Percentiles rank a stretch among this genome's conserved stretches.
phyloP scores from a whole-genome alignment of 139 green algal species.

The Pseudopediastrum boryanum region DNA sequence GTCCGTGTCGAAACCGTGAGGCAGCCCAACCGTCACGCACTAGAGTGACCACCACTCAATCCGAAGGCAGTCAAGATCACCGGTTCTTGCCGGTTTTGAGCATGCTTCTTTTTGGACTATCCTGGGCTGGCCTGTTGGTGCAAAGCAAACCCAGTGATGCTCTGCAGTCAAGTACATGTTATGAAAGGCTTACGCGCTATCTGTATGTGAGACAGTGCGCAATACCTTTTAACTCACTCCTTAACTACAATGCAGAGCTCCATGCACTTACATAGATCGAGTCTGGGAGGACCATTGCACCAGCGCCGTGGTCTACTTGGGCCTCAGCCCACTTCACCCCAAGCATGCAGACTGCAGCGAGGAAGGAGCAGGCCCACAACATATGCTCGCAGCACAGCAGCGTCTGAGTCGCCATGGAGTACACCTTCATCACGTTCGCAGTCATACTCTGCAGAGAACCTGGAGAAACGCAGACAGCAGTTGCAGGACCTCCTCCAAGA shows the following conservation, averaged over 20 bases:
- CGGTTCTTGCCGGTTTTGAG: too few species aligned
- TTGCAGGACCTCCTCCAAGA: slow-evolving; percentile 65
- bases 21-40: too few species aligned
- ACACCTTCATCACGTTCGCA: not conserved
- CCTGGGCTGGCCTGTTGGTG: too few species aligned
- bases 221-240: not conserved
- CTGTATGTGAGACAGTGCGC: not conserved
- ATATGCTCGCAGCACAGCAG: slow-evolving; percentile 1
- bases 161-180: not conserved
- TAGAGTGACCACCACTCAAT: too few species aligned
- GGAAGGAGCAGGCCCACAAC: not conserved
- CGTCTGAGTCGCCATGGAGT: not conserved
- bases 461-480: slow-evolving; percentile 34
- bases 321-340: not conserved
- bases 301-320: too few species aligned
- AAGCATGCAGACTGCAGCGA: not conserved
- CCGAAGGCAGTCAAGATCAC: too few species aligned
- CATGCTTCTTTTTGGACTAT: too few species aligned
- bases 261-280: too few species aligned
- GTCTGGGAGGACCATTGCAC: too few species aligned
- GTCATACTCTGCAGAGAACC: not conserved
- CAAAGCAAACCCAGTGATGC: too few species aligned
- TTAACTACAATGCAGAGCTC: not conserved
- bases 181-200: not conserved
- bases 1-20: too few species aligned